A percentile compares a stretch with the other conserved stretches of the same genome.
These are phyloP conservation scores for Asparagopsis taxiformis DNA, from an alignment of 31 red algal genomes.

Conservation along the genomic window DNA sequence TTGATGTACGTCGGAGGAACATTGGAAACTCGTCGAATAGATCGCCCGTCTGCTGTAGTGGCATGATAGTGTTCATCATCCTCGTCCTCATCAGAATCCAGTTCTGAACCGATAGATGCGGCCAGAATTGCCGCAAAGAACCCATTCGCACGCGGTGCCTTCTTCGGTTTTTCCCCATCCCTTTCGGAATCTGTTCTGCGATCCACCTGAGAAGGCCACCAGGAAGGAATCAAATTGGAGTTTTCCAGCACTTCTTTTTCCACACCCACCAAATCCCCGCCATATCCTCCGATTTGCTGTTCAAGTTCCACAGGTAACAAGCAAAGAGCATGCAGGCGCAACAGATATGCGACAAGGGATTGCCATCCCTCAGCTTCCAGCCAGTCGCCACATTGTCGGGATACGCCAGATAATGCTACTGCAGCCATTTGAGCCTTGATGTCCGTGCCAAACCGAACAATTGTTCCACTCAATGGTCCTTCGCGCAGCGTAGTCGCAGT, in stretches of 20 bases:
- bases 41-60: not conserved
- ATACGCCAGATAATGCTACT: slow-evolving; percentile 85
- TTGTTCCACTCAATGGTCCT: slow-evolving; percentile 61
- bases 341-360: slow-evolving; percentile 65
- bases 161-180: slow-evolving; percentile 38
- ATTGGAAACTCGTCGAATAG: slow-evolving; percentile 22
- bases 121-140: slow-evolving; percentile 66
- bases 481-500: slow-evolving; percentile 72
- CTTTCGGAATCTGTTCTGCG: not conserved
- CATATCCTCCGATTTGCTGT: slow-evolving; percentile 61
- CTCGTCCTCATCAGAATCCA: slow-evolving; percentile 66
- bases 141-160: slow-evolving; percentile 33
- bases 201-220: slow-evolving; percentile 78
- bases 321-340: slow-evolving; percentile 78
- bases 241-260: slow-evolving; percentile 3
- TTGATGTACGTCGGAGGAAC: slow-evolving; percentile 35
- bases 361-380: slow-evolving; percentile 78
- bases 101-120: slow-evolving; percentile 69
- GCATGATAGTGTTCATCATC: slow-evolving; percentile 18
- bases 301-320: slow-evolving; percentile 73
- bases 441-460: slow-evolving; percentile 77
- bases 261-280: slow-evolving; percentile 60
- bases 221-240: slow-evolving; percentile 60
- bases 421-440: slow-evolving; percentile 92
- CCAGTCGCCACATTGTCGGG: slow-evolving; percentile 88